Conservation (phyloP, 2,329 filamentous ascomycete species). For the Mycocentrospora acerina region DNA sequence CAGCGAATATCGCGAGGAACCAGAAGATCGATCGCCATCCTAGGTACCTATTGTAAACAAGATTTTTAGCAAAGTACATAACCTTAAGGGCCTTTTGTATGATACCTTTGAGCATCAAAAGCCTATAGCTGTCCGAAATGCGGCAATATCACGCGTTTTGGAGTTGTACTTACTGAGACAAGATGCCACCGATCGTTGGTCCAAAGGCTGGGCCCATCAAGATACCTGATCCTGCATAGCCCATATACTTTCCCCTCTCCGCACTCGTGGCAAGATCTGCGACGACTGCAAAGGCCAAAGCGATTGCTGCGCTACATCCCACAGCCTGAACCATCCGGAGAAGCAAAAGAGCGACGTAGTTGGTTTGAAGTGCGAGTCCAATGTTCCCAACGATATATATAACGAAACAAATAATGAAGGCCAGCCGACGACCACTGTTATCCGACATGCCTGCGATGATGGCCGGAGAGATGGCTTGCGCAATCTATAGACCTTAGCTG, state of each 20-base stretch:
- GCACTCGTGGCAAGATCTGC: conserved; percentile 70
- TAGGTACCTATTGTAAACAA: conserved; percentile 24
- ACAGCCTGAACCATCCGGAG: conserved; percentile 42
- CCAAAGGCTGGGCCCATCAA: conserved; percentile 36
- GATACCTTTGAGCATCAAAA: too few relatives aligned
- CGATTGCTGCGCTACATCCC: conserved; percentile 45
- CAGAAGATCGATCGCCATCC: conserved; percentile 46
- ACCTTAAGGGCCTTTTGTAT: too few relatives aligned
- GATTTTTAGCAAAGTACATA: conserved; percentile 7
- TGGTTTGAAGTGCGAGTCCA: conserved; percentile 40
- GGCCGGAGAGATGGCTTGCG: conserved; percentile 56
- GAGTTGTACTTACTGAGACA: conserved; percentile 17
- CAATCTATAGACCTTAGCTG: conserved; percentile 24
- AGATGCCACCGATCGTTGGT: conserved; percentile 37
- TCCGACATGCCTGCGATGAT: conserved; percentile 56
- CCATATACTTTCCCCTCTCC: conserved; percentile 72
- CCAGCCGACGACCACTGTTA: conserved; percentile 53
- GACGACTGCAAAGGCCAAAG: conserved; percentile 69
- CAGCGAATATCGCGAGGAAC: conserved; percentile 46
- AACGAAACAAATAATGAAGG: conserved; percentile 50
- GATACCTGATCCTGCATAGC: conserved; percentile 61
- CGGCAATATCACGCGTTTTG: background rate
- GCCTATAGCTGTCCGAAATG: too few relatives aligned
- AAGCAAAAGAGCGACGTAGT: conserved; percentile 38
- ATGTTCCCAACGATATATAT: conserved; percentile 42